A percentile compares a stretch with the other conserved stretches of the same genome.
Conservation (phyloP, 2,329 filamentous ascomycete species). For the Daldinia eschscholtzii region DNA sequence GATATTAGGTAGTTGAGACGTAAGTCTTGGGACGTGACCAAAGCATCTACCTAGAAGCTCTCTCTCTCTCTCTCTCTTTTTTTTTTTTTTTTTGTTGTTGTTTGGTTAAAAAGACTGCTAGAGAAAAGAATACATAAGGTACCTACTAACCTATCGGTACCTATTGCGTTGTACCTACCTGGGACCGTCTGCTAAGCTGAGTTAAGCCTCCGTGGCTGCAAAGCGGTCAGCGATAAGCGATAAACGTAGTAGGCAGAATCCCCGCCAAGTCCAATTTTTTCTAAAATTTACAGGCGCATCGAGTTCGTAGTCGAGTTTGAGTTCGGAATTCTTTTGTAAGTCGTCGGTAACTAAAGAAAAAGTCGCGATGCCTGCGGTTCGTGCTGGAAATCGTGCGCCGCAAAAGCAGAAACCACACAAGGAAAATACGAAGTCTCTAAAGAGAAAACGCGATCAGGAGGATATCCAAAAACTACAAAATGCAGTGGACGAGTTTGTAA, state of each 20-base stretch:
- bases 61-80: no score
- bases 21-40: background rate
- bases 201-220: no score
- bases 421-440: slow-evolving; percentile 53
- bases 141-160: no score
- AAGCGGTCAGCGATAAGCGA: slow-evolving; percentile 41
- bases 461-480: slow-evolving; percentile 57
- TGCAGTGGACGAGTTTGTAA: slow-evolving; percentile 57
- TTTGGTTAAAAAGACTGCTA: no score
- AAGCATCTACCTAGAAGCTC: background rate
- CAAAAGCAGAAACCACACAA: slow-evolving; percentile 49
- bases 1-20: background rate
- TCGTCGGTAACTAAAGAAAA: slow-evolving; percentile 4
- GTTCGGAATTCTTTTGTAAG: background rate
- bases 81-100: slow-evolving; percentile 1
- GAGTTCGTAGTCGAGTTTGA: background rate
- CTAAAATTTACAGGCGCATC: slow-evolving; percentile 22
- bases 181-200: no score
- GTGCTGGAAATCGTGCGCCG: slow-evolving; percentile 40
- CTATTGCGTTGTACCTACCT: no score
- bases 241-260: slow-evolving; percentile 44
- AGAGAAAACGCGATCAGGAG: slow-evolving; percentile 59
- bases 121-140: no score
- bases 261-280: slow-evolving; percentile 42
- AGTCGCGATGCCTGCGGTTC: slow-evolving; percentile 46